Evolutionary conservation across 163 green algal genomes (phyloP), one percentile per base, ranked within the genome.

Genomic region (Scenedesmus sp.): DNA sequence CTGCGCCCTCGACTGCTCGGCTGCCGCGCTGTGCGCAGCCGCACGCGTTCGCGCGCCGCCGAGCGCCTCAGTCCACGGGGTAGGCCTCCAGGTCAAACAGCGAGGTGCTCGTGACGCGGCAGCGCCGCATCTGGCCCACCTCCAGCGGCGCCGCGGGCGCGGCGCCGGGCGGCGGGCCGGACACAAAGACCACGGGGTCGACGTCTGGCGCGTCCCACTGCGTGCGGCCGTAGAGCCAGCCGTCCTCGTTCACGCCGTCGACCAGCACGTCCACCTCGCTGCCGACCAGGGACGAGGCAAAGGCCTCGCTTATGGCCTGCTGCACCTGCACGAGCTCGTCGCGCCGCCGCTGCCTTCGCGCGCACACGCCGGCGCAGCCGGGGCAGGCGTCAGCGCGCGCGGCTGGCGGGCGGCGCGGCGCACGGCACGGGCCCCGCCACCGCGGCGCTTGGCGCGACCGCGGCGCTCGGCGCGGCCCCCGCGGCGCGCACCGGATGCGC

Each of bases 251-350:
- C 62, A 86, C 84, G 18, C 89, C 88, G 51, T 97, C 93, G 24
- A 96, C 85, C 60, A 95, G 58, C 28, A 96, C 91, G 33, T 94
- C 89, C n/a, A n/a, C n/a, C n/a, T 93, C 86, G 36, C 82, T 70
- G 0, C 93, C 93, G 22, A 95, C 86, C 26, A 92, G 78, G 22
- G 60, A 77, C 58, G 83, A 60, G 17, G 94, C 94, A 80, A 91
- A 97, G 2, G 67, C 62, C 77, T 94, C 86, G 10, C 89, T 89
- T 7, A 97, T 89, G 6, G 87, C 48, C 85, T 98, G 94, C 84
- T 97, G 93, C 71, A 95, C 76, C 22, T 86, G 88, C 14, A 96
- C 85, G 3, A 98, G 84, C 84, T 96, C 90, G 72, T 98, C 94
- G 7, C 94, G 87, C 22, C 94, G 86, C 36, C 87, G 80, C 73